Base-by-base conservation (phyloP, 176 grass and related monocot species). In the Chloris gayana region DNA sequence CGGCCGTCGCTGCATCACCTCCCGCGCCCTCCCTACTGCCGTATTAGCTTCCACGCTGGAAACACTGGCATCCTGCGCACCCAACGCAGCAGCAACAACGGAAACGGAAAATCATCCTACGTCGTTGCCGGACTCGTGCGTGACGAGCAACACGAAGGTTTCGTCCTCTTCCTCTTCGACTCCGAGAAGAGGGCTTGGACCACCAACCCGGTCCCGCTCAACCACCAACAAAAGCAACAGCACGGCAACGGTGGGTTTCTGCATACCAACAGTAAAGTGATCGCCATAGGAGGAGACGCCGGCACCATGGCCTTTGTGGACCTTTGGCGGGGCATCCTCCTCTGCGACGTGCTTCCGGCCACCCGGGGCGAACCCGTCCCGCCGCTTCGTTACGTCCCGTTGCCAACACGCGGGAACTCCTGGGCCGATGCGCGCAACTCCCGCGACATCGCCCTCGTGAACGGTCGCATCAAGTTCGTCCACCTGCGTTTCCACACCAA, bases 261-360 rank as follows among this genome's bases (percentile, higher is more conserved):
- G 59, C 59, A 62, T 14, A 14, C 4, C 59, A 62, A 56, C 14
- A 56, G 25, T 33, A 41, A 24, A 21, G 72, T 59, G 7, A 75
- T 75, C n/a, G 4, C 72, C 53, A 24, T 59, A 3, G 72, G 72
- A 15, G 72, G 72, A 27, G 72, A 60, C 14, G 51, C 72, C 0
- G 72, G 72, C 32, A 74, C 51, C 72, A 74, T 57, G 72, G 72
- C 21, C 11, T 75, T 54, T n/a, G 72, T 59, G 7, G 12, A 59
- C 7, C 72, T 60, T 53, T 59, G n/a, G 33, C 21, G 53, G 12
- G 53, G 72, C 8, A 41, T 75, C 22, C 34, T 75, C 53, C 7
- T 59, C 14, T 75, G 72, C 2, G n/a, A 75, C 7, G 34, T 41
- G n/a, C 72, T 75, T 11, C 41, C 41, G 10, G 8, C 41, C 6